These are phyloP conservation scores for Apiospora marii DNA, from an alignment of 2,329 filamentous ascomycete species.

Conservation along the genomic window DNA sequence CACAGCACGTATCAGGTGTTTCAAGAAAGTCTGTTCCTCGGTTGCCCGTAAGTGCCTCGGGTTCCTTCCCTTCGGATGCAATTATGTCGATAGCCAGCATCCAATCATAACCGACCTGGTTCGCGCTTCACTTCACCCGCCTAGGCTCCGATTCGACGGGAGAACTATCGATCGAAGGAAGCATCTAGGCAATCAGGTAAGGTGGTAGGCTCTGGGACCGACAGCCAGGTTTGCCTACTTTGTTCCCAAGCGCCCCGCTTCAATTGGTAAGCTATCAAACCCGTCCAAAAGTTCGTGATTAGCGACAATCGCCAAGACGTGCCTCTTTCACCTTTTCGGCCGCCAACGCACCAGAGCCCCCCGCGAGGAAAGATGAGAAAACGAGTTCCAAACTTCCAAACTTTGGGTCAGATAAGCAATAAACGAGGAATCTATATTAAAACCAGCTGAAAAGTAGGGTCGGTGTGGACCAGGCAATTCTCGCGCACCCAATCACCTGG, in stretches of 20 bases:
- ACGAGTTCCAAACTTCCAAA: not conserved
- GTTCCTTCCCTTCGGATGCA: not conserved
- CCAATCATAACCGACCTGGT: too few relatives aligned
- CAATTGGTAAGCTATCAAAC: not conserved
- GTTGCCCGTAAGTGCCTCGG: not conserved
- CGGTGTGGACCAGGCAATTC: not conserved
- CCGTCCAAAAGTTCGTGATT: not conserved
- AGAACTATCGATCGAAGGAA: too few relatives aligned
- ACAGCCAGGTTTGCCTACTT: too few relatives aligned
- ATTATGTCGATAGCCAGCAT: too few relatives aligned
- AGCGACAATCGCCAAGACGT: not conserved
- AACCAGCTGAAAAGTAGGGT: not conserved
- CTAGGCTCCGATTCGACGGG: too few relatives aligned
- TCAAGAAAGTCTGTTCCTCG: not conserved
- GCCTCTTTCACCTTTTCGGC: not conserved
- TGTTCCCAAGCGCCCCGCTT: too few relatives aligned
- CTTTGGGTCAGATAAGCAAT: not conserved
- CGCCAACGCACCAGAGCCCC: too few relatives aligned
- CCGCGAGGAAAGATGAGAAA: not conserved
- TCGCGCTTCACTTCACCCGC: too few relatives aligned
- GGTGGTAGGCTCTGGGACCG: not conserved
- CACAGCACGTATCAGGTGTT: not conserved
- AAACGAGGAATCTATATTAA: not conserved
- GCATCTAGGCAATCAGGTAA: not conserved
- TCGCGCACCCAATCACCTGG: not conserved